Evolutionary conservation across 1,284 basidiomycete species (phyloP).

Genomic region (Puccinia horiana): DNA sequence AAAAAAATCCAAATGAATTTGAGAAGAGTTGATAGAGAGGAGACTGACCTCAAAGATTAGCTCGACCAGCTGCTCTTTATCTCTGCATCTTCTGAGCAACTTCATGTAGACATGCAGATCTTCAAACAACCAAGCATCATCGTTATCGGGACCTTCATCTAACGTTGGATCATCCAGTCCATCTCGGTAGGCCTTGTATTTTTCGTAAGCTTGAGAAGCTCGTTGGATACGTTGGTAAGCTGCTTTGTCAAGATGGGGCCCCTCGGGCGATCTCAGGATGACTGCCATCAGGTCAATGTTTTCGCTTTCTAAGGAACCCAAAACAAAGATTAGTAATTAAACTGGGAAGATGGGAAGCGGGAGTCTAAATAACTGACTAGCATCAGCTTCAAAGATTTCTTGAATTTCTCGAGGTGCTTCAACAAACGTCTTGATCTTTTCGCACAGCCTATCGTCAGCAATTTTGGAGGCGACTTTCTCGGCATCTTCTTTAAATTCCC

Average conservation of each 20-base stretch:
- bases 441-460: slow-evolving; percentile 80
- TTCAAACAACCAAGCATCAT: slow-evolving; percentile 92
- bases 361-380: slow-evolving; percentile 63
- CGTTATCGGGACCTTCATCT: slow-evolving; percentile 78
- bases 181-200: slow-evolving; percentile 69
- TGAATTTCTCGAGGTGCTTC: slow-evolving; percentile 85
- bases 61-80: slow-evolving; percentile 88
- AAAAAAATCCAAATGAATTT: neutral
- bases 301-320: slow-evolving; percentile 61
- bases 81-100: slow-evolving; percentile 75
- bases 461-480: slow-evolving; percentile 82
- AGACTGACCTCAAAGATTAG: slow-evolving; percentile 83
- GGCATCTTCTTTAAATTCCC: slow-evolving; percentile 78
- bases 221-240: slow-evolving; percentile 72
- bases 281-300: slow-evolving; percentile 76
- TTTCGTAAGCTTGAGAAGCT: slow-evolving; percentile 73
- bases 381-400: slow-evolving; percentile 74
- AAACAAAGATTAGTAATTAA: slow-evolving; percentile 49
- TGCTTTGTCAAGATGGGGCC: slow-evolving; percentile 72
- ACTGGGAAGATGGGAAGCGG: slow-evolving; percentile 27
- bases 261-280: slow-evolving; percentile 77
- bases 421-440: slow-evolving; percentile 82
- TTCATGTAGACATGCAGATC: slow-evolving; percentile 78
- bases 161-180: slow-evolving; percentile 79
- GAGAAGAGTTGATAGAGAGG: neutral